phyloP scores from a whole-genome alignment of 139 green algal species.

The Raphidocelis subcapitata region DNA sequence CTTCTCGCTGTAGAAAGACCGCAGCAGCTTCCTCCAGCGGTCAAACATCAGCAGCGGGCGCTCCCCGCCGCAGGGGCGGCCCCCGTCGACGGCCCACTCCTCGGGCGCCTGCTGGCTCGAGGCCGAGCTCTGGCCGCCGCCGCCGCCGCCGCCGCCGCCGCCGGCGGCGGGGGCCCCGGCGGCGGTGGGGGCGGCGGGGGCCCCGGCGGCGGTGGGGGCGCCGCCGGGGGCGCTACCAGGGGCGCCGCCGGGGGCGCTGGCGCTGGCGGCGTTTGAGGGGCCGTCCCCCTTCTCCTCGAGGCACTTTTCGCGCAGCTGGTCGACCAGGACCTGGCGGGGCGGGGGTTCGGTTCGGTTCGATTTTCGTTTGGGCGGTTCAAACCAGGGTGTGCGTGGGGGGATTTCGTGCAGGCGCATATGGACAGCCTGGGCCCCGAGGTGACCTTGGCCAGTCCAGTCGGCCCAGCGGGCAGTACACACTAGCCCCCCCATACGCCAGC shows the following conservation, averaged over 20 bases:
- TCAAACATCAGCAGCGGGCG: constrained; percentile 91
- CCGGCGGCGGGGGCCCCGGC: not conserved
- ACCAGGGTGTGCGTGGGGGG: too few species aligned
- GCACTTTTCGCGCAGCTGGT: constrained; percentile 79
- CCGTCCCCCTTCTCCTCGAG: constrained; percentile 57
- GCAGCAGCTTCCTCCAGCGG: constrained; percentile 87
- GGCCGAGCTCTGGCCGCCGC: constrained; percentile 67
- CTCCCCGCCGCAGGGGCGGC: constrained; percentile 79
- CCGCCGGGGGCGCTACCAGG: not conserved
- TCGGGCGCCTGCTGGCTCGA: constrained; percentile 66
- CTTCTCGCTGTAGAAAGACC: constrained; percentile 83
- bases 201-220: not conserved
- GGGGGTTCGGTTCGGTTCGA: too few species aligned
- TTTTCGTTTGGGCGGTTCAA: too few species aligned
- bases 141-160: constrained; percentile 26
- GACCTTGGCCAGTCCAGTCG: too few species aligned
- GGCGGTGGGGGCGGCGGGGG: not conserved
- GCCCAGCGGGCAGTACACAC: too few species aligned
- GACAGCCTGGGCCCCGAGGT: too few species aligned
- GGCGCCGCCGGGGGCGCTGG: too few species aligned
- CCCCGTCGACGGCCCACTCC: constrained; percentile 58
- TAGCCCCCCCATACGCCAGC: too few species aligned
- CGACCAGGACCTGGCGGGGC: constrained; percentile 69
- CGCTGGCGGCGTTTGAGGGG: not conserved
- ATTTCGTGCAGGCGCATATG: too few species aligned